These are phyloP conservation scores for Persicaria tinctoria DNA, from an alignment of 148 eudicot genomes.

Conservation along the genomic window DNA sequence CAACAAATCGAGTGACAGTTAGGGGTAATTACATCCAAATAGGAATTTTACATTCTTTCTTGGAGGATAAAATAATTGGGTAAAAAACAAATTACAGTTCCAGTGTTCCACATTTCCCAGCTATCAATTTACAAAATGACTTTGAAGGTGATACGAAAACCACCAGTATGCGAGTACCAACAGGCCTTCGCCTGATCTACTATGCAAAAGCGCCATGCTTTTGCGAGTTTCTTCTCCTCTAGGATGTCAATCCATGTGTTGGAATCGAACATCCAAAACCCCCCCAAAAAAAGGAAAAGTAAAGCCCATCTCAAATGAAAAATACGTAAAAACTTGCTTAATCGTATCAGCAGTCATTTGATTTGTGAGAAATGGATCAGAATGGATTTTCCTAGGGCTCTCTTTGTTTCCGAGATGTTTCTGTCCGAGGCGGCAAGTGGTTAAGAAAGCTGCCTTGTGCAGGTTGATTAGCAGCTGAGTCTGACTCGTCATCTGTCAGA, in stretches of 20 bases:
- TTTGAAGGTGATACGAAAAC: background rate
- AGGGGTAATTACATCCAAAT: constrained; percentile 8
- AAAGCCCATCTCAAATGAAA: background rate
- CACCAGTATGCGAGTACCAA: background rate
- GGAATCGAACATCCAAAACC: constrained; percentile 8
- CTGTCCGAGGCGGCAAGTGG: constrained; percentile 58
- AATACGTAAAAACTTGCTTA: background rate
- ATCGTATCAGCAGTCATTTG: background rate
- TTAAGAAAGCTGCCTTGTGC: constrained; percentile 77
- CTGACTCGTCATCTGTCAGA: constrained; percentile 54
- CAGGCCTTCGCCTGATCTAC: constrained; percentile 5
- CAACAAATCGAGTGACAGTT: background rate
- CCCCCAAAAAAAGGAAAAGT: background rate
- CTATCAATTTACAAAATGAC: constrained; percentile 12
- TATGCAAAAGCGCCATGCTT: constrained; percentile 1
- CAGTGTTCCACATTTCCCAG: background rate
- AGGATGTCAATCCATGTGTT: constrained; percentile 10
- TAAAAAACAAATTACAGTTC: background rate
- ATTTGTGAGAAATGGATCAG: background rate
- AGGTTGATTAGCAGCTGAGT: constrained; percentile 36
- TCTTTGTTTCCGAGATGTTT: constrained; percentile 33
- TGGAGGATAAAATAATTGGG: constrained; percentile 2
- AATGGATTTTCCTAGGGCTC: constrained; percentile 22
- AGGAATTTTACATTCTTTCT: constrained; percentile 6
- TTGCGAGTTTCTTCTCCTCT: background rate